Conservation (phyloP, 768 basidiomycete genomes). For the Clitopilus passeckerianus region DNA sequence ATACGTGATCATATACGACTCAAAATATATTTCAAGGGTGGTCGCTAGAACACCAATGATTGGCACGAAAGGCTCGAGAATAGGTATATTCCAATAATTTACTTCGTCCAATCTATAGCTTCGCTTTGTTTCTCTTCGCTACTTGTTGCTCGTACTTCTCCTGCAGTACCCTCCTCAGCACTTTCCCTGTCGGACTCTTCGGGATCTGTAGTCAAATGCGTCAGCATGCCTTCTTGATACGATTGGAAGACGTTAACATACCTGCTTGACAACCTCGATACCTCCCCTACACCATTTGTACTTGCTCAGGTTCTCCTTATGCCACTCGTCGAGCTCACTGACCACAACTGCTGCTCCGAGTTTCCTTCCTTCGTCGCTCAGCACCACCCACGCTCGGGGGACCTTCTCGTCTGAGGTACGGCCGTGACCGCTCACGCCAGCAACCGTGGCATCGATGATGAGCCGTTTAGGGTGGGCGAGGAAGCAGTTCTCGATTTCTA, state of each 20-base stretch:
- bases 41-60: too few relatives aligned
- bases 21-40: too few relatives aligned
- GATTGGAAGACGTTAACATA: slow-evolving; percentile 14
- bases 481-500: slow-evolving; percentile 69
- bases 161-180: slow-evolving; percentile 54
- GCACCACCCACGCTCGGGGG: slow-evolving; percentile 75
- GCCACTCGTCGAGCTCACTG: slow-evolving; percentile 54
- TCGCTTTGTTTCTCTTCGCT: slow-evolving; percentile 22
- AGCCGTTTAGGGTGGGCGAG: slow-evolving; percentile 56
- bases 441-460: slow-evolving; percentile 64
- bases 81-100: too few relatives aligned
- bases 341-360: slow-evolving; percentile 36
- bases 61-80: too few relatives aligned
- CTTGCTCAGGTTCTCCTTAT: slow-evolving; percentile 56
- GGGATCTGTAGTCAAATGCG: slow-evolving; percentile 45
- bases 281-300: slow-evolving; percentile 79
- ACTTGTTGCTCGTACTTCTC: slow-evolving; percentile 45
- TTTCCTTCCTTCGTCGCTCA: slow-evolving; percentile 50
- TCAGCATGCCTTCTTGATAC: background rate
- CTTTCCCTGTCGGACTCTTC: slow-evolving; percentile 72
- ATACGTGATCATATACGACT: too few relatives aligned
- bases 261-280: slow-evolving; percentile 58
- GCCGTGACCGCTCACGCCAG: slow-evolving; percentile 64
- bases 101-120: slow-evolving; percentile 15
- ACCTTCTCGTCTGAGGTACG: slow-evolving; percentile 69